Base-by-base conservation (phyloP, 768 basidiomycete genomes). In the Clavaria fumosa region DNA sequence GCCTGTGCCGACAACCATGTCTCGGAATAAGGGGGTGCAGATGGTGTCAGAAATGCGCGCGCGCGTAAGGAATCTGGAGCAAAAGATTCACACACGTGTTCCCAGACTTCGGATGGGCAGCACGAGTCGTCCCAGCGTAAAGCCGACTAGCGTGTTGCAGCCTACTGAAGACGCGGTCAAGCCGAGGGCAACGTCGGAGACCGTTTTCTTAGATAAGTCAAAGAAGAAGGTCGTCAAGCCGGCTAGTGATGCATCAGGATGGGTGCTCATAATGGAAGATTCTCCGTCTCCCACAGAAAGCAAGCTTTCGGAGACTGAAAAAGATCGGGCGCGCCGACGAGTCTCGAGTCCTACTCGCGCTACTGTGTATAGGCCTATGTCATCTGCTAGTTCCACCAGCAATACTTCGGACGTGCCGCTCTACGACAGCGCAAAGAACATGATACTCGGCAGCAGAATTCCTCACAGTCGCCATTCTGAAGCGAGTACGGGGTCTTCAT, bases 1-100 rank as follows among this genome's bases (percentile, higher is more conserved):
- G 59, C 64, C 27, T 55, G 53, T 24, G 47, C 63, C 23, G 60
- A 58, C 43, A 26, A 52, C 60, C 3, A 58, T 70, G 9, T 68
- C 80, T 3, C 80, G 66, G 61, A 85, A 70, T 53, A 80, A 75
- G 53, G 85, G 84, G 19, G 82, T 86, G 3, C 84, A 89, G 50
- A 89, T 90, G 86, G 83, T 88, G 4, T 79, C 81, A 17, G 86
- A 89, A 53, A 85, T 90, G 79, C 73, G 86, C 28, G 83, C 82
- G 26, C 69, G 80, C 36, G 84, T 89, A 21, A 74, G 66, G 50
- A 80, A 77, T 47, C 58, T 89, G 26, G 82, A 88, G 49, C 82
- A 84, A 58, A 83, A 80, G 57, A 81, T 89, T 31, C 82, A 86
- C 49, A 84, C 82, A 31, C 79, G 80, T 31, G 84, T 89, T 35